Base-by-base conservation (phyloP, 164 flowering plant genomes). In the Chimonanthus praecox region DNA sequence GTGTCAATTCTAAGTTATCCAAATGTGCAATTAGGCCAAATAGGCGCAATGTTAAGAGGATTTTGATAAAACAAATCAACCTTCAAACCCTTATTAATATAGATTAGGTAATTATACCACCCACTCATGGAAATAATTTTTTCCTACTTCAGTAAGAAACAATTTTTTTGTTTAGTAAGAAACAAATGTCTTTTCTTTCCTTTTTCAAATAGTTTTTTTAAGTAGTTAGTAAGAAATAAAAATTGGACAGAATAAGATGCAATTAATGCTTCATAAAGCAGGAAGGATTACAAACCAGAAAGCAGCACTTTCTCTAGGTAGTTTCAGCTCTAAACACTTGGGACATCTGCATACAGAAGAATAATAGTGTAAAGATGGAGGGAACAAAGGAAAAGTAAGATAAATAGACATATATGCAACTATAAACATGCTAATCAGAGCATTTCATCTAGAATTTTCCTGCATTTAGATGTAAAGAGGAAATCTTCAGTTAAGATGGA, bases 261-360 rank as follows among this genome's bases (percentile, higher is more conserved):
- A 69, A 51, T 51, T 11, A 8, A 51, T 13, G 49, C 33, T 16
- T 16, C 67, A 54, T 15, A 70, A 68, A 20, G 47, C 9, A 54
- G 20, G 47, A 49, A 47, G 2, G 46, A 33, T 51, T 71, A 86
- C 91, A 71, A 69, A 94, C 99, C 99, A 94, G 94, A 94, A 94
- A 18, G 97, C 88, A 76, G 97, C 89, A 74, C 79, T 88, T 85
- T 91, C 96, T 64, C 93, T 92, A 68, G 98, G 89, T 80, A 95
- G 94, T 84, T 90, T 95, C 79, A 92, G 73, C 44, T 90, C 91
- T 74, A 92, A 72, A 73, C 99, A 95, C 79, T 95, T 92, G 33
- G 98, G 98, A 79, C 98, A 95, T 87, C 99, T 92, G 79, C 81
- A 83, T 65, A 78, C n/a, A 75, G 46, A 47, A 16, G 18, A 64